phyloP scores from a whole-genome alignment of 73 alveolate genomes.

The Uronychia setigera region DNA sequence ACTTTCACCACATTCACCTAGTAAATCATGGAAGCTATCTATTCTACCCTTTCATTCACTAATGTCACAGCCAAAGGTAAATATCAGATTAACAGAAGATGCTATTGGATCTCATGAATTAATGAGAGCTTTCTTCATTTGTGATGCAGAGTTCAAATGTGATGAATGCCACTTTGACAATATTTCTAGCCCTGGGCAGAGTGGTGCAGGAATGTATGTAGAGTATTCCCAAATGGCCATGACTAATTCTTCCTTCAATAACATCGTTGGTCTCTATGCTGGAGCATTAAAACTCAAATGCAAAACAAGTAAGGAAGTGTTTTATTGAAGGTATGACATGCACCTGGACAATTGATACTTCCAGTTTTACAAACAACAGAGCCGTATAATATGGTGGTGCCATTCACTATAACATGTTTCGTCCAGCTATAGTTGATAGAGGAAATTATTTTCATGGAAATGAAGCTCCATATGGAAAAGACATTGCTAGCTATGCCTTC shows the following conservation, averaged over 20 bases:
- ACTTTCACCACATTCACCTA: no score
- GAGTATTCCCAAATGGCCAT: not conserved
- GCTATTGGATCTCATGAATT: no score
- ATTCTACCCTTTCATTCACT: no score
- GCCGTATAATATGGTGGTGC: conserved; percentile 11
- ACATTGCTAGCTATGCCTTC: conserved; percentile 16
- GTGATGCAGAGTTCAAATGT: not conserved
- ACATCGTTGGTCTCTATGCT: not conserved
- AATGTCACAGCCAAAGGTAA: no score
- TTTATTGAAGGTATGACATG: not conserved
- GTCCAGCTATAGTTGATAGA: not conserved
- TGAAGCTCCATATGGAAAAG: conserved; percentile 3
- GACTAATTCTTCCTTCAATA: not conserved
- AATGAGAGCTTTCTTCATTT: not conserved
- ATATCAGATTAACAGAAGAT: no score
- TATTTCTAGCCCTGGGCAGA: not conserved
- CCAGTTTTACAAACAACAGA: not conserved
- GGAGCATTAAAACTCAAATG: not conserved
- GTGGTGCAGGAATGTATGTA: not conserved
- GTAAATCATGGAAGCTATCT: no score
- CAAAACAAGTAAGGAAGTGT: not conserved
- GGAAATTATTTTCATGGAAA: not conserved
- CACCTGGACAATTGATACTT: not conserved
- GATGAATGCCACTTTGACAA: not conserved
- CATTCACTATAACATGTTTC: not conserved